Base-by-base conservation (phyloP, 257 asterid genomes). In the Marsdenia floribunda region DNA sequence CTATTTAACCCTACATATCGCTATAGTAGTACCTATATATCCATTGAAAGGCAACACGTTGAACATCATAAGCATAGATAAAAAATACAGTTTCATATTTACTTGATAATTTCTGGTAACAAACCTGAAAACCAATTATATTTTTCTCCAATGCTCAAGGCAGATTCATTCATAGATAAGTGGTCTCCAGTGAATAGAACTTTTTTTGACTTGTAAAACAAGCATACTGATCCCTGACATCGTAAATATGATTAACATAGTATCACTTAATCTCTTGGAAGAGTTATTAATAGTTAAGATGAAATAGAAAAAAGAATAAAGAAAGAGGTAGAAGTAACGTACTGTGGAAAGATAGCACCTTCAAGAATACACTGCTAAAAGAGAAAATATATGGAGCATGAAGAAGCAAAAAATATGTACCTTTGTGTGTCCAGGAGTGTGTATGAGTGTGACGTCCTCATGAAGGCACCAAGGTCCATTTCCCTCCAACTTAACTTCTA, bases 101-200 rank as follows among this genome's bases (percentile, higher is more conserved):
- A 49, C 60, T 64, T 58, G 42, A 14, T 44, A 37, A 46, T 46
- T n/a, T 11, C 40, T 37, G 44, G 70, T 63, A 60, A 86, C 96
- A 64, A 64, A 64, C 69, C 90, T 82, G 96, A 88, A 86, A 79
- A 81, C 81, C 80, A 78, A 80, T 90, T 90, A 83, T 85, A 81
- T 24, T 40, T 65, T 75, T 90, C 96, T 11, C 26, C 47, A 71
- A 90, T 85, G 82, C 74, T 79, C 81, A 80, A 78, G 70, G 88
- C 89, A 82, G 18, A 72, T 83, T 86, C 93, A 52, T 75, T 73
- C 89, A 85, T 86, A 44, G 66, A 12, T 49, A 90, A 82, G 86
- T 90, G 96, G 82, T 90, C 93, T 50, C 96, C 94, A 11, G 91
- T 90, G 77, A 88, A 90, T 60, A 90, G 85, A 73, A 84, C 89